Percentiles rank a stretch among this genome's conserved stretches.
phyloP scores from a whole-genome alignment of 1,284 basidiomycete genomes.

The Boletus holoroseus region DNA sequence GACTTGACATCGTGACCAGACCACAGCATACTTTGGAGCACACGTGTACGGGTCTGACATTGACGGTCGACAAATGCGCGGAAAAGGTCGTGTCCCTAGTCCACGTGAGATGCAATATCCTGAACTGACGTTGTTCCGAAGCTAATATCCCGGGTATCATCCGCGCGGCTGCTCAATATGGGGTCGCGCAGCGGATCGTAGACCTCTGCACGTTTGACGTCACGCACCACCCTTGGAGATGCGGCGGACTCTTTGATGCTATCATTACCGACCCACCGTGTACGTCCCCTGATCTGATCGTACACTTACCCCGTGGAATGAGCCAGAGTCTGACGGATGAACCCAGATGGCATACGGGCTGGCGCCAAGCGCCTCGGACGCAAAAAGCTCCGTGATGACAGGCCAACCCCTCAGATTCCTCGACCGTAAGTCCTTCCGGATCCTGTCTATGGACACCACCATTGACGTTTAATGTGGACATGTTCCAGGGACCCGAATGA shows the following conservation, averaged over 20 bases:
- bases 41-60: constrained; percentile 91
- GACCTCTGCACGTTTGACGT: constrained; percentile 90
- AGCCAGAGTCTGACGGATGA: constrained; percentile 1
- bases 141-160: constrained; percentile 66
- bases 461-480: not conserved
- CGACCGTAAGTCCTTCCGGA: constrained; percentile 36
- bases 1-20: constrained; percentile 39
- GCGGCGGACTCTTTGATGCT: constrained; percentile 87
- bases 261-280: constrained; percentile 94
- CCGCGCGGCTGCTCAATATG: constrained; percentile 83
- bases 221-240: constrained; percentile 84
- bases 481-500: constrained; percentile 35
- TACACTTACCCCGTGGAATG: not conserved
- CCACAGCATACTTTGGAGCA: constrained; percentile 84
- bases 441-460: not conserved
- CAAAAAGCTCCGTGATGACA: constrained; percentile 47
- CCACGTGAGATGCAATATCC: not conserved
- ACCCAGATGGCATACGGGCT: constrained; percentile 85
- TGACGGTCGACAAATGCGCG: constrained; percentile 94
- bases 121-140: constrained; percentile 15
- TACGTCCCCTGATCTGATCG: constrained; percentile 37
- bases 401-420: constrained; percentile 36
- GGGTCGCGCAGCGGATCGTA: constrained; percentile 66
- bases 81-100: constrained; percentile 55
- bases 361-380: constrained; percentile 93